Conservation (phyloP, 768 basidiomycete genomes). For the Rhodotorula graminis region DNA sequence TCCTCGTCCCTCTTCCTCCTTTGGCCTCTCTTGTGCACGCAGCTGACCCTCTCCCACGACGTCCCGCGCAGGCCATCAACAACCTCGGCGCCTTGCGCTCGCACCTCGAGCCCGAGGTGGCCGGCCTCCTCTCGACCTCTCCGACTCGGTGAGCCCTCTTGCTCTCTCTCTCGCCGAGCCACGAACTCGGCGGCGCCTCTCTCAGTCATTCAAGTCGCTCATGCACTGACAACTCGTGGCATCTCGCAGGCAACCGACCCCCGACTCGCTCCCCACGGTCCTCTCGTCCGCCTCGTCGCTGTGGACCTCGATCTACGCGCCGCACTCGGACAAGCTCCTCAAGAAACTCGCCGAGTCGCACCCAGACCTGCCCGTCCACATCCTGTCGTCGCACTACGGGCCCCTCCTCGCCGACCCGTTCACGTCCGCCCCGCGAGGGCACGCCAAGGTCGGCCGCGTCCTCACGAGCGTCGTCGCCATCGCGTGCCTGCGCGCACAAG, state of each 20-base stretch:
- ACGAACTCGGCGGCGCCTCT: too few relatives aligned
- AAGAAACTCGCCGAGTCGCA: slow-evolving; percentile 46
- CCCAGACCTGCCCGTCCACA: slow-evolving; percentile 50
- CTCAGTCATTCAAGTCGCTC: too few relatives aligned
- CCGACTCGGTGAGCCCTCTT: slow-evolving; percentile 41
- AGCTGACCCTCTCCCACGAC: too few relatives aligned
- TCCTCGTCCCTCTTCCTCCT: background rate
- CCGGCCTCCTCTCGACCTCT: slow-evolving; percentile 36
- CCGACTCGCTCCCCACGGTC: slow-evolving; percentile 8
- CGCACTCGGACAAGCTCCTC: slow-evolving; percentile 46
- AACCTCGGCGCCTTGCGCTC: slow-evolving; percentile 45
- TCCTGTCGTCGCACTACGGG: slow-evolving; percentile 49
- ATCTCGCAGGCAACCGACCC: slow-evolving; percentile 9
- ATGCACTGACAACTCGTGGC: too few relatives aligned
- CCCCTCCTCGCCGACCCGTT: slow-evolving; percentile 48
- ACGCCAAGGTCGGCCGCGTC: slow-evolving; percentile 40
- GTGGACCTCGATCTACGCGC: slow-evolving; percentile 49
- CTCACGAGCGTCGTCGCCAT: slow-evolving; percentile 49
- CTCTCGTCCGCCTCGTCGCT: slow-evolving; percentile 38
- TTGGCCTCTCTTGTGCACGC: background rate
- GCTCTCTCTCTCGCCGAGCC: background rate
- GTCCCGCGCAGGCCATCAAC: slow-evolving; percentile 50
- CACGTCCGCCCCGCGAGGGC: background rate
- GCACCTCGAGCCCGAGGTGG: slow-evolving; percentile 44
- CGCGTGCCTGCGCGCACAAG: slow-evolving; percentile 47